These are phyloP conservation scores for Croton setiger DNA, from an alignment of 441 rosid species.

Conservation along the genomic window DNA sequence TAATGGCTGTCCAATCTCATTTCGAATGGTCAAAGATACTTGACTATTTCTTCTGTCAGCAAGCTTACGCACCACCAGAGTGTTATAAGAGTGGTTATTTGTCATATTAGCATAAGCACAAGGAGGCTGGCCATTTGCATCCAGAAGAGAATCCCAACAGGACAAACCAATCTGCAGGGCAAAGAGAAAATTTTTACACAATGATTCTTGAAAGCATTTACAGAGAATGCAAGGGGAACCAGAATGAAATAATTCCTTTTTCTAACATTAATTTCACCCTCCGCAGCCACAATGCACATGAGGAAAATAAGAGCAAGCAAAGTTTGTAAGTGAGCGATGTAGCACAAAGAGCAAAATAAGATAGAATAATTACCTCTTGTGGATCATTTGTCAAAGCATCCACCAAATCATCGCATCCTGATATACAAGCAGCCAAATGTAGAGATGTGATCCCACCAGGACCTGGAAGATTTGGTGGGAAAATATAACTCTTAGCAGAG, in stretches of 20 bases:
- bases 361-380: conserved; percentile 47
- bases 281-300: not conserved
- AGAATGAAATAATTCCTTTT: not conserved
- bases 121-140: conserved; percentile 60
- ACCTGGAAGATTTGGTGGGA: conserved; percentile 61
- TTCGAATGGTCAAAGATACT: conserved; percentile 51
- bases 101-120: conserved; percentile 58
- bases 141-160: conserved; percentile 62
- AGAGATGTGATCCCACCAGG: conserved; percentile 81
- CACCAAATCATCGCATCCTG: conserved; percentile 54
- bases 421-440: conserved; percentile 79
- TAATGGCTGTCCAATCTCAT: conserved; percentile 35
- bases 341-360: not conserved
- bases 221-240: no score
- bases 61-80: conserved; percentile 61
- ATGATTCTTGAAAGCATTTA: not conserved
- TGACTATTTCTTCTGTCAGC: conserved; percentile 62
- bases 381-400: conserved; percentile 85
- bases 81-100: conserved; percentile 64
- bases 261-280: not conserved
- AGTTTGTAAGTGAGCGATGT: not conserved
- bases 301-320: no score
- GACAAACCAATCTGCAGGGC: conserved; percentile 64
- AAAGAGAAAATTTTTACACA: not conserved
- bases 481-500: conserved; percentile 40